Base-by-base conservation (phyloP, 2,329 filamentous ascomycete genomes). In the Diplodia corticola region DNA sequence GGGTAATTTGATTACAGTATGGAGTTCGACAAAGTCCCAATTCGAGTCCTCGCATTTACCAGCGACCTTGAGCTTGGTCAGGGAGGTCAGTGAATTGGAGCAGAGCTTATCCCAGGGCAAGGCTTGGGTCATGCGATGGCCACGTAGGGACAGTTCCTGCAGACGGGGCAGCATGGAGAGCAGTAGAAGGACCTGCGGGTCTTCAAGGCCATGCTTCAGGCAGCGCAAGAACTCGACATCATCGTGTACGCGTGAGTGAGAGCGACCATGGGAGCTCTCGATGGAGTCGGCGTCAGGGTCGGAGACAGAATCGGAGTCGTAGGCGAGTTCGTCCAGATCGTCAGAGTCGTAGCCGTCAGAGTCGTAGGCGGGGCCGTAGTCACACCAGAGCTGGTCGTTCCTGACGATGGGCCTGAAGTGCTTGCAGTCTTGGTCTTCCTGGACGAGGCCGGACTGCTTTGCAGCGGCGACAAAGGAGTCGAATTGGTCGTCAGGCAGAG, bases 171-270 rank as follows among this genome's bases (percentile, higher is more conserved):
- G 53, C 28, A 20, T 50, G 10, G 64, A 49, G 4, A 65, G 53
- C 44, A 65, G 22, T 15, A 60, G 33, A 10, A 65, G 37, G 30
- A 65, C 53, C 20, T 65, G 64, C 22, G 64, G 53, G 13, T 65
- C 64, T 15, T 65, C 53, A 3, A 65, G 1, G 5, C 64, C 64
- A 13, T 30, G 33, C n/a, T 44, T 15, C 26, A 65, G 54, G 30
- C 40, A 48, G n/a, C 64, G 40, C 17, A 65, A 44, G 33, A 59
- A 60, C 17, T 65, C 30, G 3, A 50, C 51, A 24, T 65, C 64
- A 17, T 26, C 24, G 7, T 65, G 22, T n/a, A n/a, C n/a, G n/a
- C n/a, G n/a, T n/a, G n/a, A n/a, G n/a, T n/a, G n/a, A n/a, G n/a
- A n/a, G n/a, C n/a, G n/a, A n/a, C n/a, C n/a, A n/a, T n/a, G n/a